Base-by-base conservation (phyloP, 805 yeast species). In the Candida fluviatilis region DNA sequence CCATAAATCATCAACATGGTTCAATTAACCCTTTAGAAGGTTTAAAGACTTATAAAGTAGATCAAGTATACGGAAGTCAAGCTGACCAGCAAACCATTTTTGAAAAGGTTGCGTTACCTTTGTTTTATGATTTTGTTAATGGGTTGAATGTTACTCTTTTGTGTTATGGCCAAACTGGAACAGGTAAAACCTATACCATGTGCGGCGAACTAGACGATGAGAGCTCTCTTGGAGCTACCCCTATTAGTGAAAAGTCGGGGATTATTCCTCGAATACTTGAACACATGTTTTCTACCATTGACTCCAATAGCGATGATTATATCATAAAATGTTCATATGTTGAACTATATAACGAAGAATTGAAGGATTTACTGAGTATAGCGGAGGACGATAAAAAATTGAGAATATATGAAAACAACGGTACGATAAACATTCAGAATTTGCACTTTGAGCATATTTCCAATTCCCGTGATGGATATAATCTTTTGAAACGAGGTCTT, bases 261-360 rank as follows among this genome's bases (percentile, higher is more conserved):
- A 83, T 83, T 35, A 73, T 80, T 23, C 76, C 54, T 43, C 64
- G 81, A 26, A 65, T 73, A 4, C 50, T 77, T 33, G 50, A 57
- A 27, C 62, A 65, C 33, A 60, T 86, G 4, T 87, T 87, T 56
- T 63, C 66, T 18, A 57, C 37, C 17, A 42, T 43, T n/a, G 42
- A 41, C n/a, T 31, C 24, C 6, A 54, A 67, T 3, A 41, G 36
- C 5, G 42, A 58, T 18, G 95, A 83, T 52, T 80, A 71, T 53
- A 54, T 83, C 23, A 88, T 84, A 14, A 82, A 81, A 54, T 75
- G 88, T 45, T 84, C 95, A 0, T 90, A 84, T 55, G 73, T 88
- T 38, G 97, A 89, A 56, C 64, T 89, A 14, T 90, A 89, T 63
- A 88, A 89, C 51, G 97, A 89, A 57, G 95, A 87, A 49, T 64